Base-by-base conservation (phyloP, 2,329 filamentous ascomycete species). In the Aspergillus tamarii region DNA sequence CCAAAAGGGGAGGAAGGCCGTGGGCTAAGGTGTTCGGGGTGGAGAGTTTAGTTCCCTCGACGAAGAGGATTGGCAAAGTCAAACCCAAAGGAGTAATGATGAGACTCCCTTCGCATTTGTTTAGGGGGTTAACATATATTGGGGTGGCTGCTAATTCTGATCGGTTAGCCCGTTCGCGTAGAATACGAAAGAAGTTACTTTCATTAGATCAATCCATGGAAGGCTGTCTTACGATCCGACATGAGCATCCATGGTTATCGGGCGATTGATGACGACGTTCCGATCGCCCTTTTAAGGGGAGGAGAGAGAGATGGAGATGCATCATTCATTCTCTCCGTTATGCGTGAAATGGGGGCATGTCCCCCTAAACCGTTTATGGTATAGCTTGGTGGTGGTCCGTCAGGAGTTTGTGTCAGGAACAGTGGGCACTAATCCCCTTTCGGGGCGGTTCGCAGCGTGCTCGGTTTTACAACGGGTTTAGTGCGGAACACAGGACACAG, bases 81-180 rank as follows among this genome's bases (percentile, higher is more conserved):
- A 62, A 61, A 57, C 66, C 66, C 39, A 62, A 69, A 67, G 28
- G 41, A 66, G 66, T 67, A 68, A 68, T 39, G 67, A 69, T 69
- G 61, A 16, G 63, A 39, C 28, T 19, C 26, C n/a, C 48, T 52
- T 30, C 28, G 6, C 21, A 32, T 32, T 32, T 28, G 19, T 52
- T n/a, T 52, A 32, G 28, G 28, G 48, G 48, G 28, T 30, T 28
- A 50, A 28, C 23, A 50, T 28, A 16, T 19, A 30, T 28, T 50
- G 7, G 23, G 46, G 23, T 30, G 26, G 43, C 12, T 30, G 10
- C 23, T 50, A 16, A 50, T 50, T 50, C 23, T 28, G 23, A 50
- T 50, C 26, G 14, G 46, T 34, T 52, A 32, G 48, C 28, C 48
- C 28, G n/a, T n/a, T 52, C 14, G 10, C 4, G 26, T 50, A 19